Base-by-base conservation (phyloP, 768 basidiomycete genomes). In the Gloeostereum incarnatum region DNA sequence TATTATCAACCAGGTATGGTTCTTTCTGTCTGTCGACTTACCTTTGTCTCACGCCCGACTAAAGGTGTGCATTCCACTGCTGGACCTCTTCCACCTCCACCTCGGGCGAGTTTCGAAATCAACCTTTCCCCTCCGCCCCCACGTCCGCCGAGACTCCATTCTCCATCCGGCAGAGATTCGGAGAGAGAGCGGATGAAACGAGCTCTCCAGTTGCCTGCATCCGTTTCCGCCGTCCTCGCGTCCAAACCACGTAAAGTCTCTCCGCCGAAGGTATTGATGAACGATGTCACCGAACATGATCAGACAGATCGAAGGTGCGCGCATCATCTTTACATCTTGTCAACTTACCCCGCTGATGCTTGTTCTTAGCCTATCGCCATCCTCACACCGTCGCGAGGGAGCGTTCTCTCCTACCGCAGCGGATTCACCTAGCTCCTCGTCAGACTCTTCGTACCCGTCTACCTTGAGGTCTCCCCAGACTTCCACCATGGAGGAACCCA, bases 41-140 rank as follows among this genome's bases (percentile, higher is more conserved):
- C 21, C 27, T 20, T 26, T 29, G 7, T 16, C 17, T 36, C 37
- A 13, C 41, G 44, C 38, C 32, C 49, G 27, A 42, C 46, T 19
- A 27, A 48, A 65, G 71, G 73, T 35, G 49, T 79, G 2, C 79
- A 87, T 56, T 66, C 81, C 5, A 83, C 71, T 17, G 83, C 82
- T 29, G 80, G 81, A 3, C 83, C 84, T 33, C 65, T 82, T 42
- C 82, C 84, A 20, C 73, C 75, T 22, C 82, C 81, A 6, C 81
- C 83, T 2, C 65, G 76, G 41, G 68, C 77, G 14, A 55, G 65
- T 40, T 68, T 76, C 39, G 61, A 60, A 41, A 64, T 75, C 22
- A 61, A 69, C 35, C 60, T 62, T 9, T 63, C 54, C 35, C 59
- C 69, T 6, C 65, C 71, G 8, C 75, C 78, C 17, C 78, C 80